A percentile compares a stretch with the other conserved stretches of the same genome.
Conservation (phyloP, 2,329 filamentous ascomycete species). For the Pseudopyricularia cyperi region DNA sequence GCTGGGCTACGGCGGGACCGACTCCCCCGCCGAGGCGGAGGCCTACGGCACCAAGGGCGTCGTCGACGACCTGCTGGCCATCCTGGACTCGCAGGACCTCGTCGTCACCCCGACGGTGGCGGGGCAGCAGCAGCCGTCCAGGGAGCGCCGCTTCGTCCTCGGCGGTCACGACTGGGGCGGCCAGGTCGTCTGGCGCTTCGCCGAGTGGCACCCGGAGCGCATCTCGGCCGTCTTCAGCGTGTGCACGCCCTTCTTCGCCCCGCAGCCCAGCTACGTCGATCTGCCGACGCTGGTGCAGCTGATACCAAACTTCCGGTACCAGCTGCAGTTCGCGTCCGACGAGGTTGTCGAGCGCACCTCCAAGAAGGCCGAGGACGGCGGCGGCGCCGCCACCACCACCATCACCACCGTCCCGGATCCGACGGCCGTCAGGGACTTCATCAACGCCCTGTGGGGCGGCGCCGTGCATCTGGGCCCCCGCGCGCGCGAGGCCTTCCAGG, state of each 20-base stretch:
- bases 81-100: constrained; percentile 38
- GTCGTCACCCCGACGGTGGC: not conserved
- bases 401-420: not conserved
- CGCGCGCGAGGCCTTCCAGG: constrained; percentile 42
- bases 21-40: constrained; percentile 45
- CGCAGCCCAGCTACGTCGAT: constrained; percentile 35
- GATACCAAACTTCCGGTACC: constrained; percentile 67
- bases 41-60: constrained; percentile 62
- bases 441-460: constrained; percentile 61
- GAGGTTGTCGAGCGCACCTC: constrained; percentile 47
- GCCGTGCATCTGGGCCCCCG: constrained; percentile 20
- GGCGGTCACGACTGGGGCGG: constrained; percentile 93
- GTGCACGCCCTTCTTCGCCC: constrained; percentile 61
- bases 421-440: constrained; percentile 44
- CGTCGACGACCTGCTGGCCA: constrained; percentile 59
- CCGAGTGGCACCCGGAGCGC: constrained; percentile 60
- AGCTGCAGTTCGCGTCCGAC: constrained; percentile 62
- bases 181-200: constrained; percentile 56
- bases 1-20: constrained; percentile 73
- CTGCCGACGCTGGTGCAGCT: constrained; percentile 40
- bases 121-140: too few relatives aligned
- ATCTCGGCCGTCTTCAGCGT: constrained; percentile 65
- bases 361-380: constrained; percentile 43
- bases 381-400: too few relatives aligned
- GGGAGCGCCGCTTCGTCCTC: constrained; percentile 49